phyloP scores from a whole-genome alignment of 2,329 filamentous ascomycete species.

The Scedosporium minutisporum region DNA sequence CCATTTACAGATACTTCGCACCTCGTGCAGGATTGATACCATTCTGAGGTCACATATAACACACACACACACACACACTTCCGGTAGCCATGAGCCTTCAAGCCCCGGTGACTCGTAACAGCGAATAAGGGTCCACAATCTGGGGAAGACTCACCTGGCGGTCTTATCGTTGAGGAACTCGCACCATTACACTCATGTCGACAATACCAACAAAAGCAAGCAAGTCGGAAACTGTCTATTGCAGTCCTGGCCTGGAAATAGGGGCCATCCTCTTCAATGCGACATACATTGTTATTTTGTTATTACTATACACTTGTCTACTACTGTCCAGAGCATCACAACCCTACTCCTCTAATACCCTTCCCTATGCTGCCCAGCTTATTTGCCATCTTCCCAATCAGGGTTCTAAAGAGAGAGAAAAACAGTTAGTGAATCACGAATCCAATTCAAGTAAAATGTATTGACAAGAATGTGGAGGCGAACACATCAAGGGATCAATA shows the following conservation, averaged over 20 bases:
- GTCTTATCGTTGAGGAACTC: too few relatives aligned
- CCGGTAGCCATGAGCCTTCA: too few relatives aligned
- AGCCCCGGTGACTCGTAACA: too few relatives aligned
- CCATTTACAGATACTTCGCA: too few relatives aligned
- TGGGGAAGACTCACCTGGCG: too few relatives aligned
- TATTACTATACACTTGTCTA: constrained; percentile 2
- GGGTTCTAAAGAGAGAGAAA: constrained; percentile 3
- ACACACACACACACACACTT: too few relatives aligned
- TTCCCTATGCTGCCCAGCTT: background rate
- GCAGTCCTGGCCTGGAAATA: background rate
- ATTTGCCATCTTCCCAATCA: constrained; percentile 7
- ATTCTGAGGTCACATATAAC: too few relatives aligned
- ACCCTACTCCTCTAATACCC: background rate
- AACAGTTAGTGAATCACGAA: background rate
- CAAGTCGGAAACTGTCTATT: background rate
- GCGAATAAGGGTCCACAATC: too few relatives aligned
- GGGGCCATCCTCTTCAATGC: background rate
- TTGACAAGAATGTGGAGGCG: too few relatives aligned
- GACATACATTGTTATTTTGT: background rate
- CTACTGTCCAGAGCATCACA: background rate
- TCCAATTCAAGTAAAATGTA: too few relatives aligned
- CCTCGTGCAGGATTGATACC: too few relatives aligned
- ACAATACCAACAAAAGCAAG: background rate
- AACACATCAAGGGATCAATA: background rate
- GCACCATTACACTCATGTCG: too few relatives aligned